phyloP scores from a whole-genome alignment of 257 asterid species.

The Ballota nigra region DNA sequence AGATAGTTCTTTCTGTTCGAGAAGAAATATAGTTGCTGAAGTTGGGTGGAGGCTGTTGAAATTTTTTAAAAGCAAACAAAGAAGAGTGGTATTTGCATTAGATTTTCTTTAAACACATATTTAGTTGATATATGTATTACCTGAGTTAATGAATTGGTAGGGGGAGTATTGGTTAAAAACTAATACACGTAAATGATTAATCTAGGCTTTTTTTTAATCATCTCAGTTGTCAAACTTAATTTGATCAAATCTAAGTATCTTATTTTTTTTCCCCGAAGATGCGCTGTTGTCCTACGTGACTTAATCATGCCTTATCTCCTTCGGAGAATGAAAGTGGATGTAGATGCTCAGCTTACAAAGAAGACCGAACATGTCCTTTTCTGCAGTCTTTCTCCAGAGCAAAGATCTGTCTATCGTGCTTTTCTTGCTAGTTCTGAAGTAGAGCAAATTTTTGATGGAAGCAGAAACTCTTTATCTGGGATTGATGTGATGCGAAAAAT shows the following conservation, averaged over 20 bases:
- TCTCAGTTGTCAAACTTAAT: not conserved
- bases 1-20: not conserved
- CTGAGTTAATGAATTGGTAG: not conserved
- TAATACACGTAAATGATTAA: not conserved
- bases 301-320: slow-evolving; percentile 98
- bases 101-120: not conserved
- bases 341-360: slow-evolving; percentile 84
- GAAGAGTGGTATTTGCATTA: not conserved
- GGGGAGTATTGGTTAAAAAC: slow-evolving; percentile 6
- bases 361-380: slow-evolving; percentile 98
- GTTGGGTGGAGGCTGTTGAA: slow-evolving; percentile 5
- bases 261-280: slow-evolving; percentile 59
- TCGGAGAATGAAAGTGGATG: slow-evolving; percentile 95
- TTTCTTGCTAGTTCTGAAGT: slow-evolving; percentile 99
- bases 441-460: slow-evolving; percentile 88
- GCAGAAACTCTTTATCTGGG: slow-evolving; percentile 81
- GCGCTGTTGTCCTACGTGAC: slow-evolving; percentile 97
- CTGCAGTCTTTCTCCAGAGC: slow-evolving; percentile 87
- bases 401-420: slow-evolving; percentile 87
- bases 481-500: slow-evolving; percentile 97
- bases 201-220: slow-evolving; percentile 7
- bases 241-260: slow-evolving; percentile 19
- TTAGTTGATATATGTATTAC: not conserved
- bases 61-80: not conserved
- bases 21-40: slow-evolving; percentile 7